Evolutionary conservation across 352 stramenopile species (phyloP), one percentile per base, ranked within the genome.

Genomic region (Phytophthora multivora): DNA sequence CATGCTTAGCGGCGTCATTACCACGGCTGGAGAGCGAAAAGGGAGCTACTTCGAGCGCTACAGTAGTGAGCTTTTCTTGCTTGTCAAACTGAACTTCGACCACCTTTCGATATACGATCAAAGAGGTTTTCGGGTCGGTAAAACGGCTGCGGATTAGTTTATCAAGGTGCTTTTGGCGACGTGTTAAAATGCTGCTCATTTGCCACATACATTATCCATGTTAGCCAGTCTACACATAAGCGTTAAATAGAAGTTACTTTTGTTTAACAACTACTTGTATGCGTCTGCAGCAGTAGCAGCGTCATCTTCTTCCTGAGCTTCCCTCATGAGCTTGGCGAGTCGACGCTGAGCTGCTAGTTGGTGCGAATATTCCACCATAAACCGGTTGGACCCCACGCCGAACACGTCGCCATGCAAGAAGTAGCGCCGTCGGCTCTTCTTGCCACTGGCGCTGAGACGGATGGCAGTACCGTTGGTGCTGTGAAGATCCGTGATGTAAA

Each of bases 401-500:
- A 95, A 95, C 18, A 93, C 74, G 58, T 95, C 86, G 18, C 81
- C 80, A 42, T 95, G 84, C 33, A 89, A 51, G 25, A 95, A 61
- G 47, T 86, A 93, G 21, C 75, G 64, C 2, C 80, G 63, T 47
- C 67, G 66, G 26, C 83, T 92, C 48, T 84, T 79, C 25, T 83
- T 73, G 12, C 79, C 81, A 42, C 73, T 84, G 9, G 80, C 60
- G 49, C 86, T 92, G 35, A 93, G 70, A 2, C 86, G 79, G 10
- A 95, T 54, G 7, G 84, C 86, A 26, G 84, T 93, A 56, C 86
- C 86, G 51, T 95, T 95, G 25, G 86, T 95, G 48, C 84, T 93
- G 43, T 80, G 66, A 25, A 95, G 68, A 47, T 95, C 86, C 13
- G 84, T 95, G 47, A 95, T 80, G 71, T 93, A 95, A 60, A 93